A percentile compares a stretch with the other conserved stretches of the same genome.
Conservation (phyloP, 257 asterid species). For the Capsicum pubescens region DNA sequence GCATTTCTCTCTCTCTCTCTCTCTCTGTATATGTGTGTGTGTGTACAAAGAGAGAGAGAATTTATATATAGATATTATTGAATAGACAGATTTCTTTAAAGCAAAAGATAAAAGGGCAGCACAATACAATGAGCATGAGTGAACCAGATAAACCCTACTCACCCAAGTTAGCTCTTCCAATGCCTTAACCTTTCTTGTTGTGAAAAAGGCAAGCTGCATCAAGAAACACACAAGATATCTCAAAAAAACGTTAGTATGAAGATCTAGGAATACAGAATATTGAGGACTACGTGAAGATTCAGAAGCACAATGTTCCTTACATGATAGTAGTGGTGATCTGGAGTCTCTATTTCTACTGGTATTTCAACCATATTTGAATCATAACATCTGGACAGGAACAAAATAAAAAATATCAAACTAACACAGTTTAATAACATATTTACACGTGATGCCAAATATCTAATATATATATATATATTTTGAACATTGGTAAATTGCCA, state of each 20-base stretch:
- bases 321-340: slow-evolving; percentile 88
- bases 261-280: slow-evolving; percentile 27
- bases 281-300: not conserved
- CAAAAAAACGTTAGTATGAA: slow-evolving; percentile 14
- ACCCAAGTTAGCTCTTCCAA: slow-evolving; percentile 99
- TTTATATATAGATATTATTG: not conserved
- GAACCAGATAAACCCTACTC: slow-evolving; percentile 37
- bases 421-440: not conserved
- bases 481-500: not conserved
- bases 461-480: not conserved
- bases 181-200: slow-evolving; percentile 77
- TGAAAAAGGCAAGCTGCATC: slow-evolving; percentile 86
- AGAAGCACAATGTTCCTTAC: slow-evolving; percentile 49
- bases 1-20: not conserved
- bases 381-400: slow-evolving; percentile 56
- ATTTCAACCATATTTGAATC: slow-evolving; percentile 88
- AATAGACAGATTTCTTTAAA: slow-evolving; percentile 7
- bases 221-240: slow-evolving; percentile 29
- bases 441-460: not conserved
- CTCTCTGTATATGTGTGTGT: not conserved
- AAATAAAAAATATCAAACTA: slow-evolving; percentile 5
- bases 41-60: not conserved
- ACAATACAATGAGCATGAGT: slow-evolving; percentile 14
- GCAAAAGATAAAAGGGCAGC: slow-evolving; percentile 11
- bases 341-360: slow-evolving; percentile 88